phyloP scores from a whole-genome alignment of 352 stramenopile genomes.

The Globisporangium yorkense region DNA sequence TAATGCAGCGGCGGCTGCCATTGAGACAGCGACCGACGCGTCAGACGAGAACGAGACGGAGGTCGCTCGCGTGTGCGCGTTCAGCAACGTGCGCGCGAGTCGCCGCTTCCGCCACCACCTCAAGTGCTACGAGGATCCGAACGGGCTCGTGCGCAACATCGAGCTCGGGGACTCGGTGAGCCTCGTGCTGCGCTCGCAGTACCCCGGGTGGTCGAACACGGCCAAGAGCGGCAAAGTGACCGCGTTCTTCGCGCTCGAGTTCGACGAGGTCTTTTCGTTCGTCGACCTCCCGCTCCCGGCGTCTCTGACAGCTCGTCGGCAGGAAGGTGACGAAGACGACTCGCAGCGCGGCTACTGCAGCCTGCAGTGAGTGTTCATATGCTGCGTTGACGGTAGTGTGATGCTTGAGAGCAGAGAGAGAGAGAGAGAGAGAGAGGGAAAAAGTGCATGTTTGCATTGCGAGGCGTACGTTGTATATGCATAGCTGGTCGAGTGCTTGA shows the following conservation, averaged over 20 bases:
- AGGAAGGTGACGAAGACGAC: not conserved
- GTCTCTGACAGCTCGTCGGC: not conserved
- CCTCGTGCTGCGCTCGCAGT: constrained; percentile 40
- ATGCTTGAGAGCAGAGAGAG: not conserved
- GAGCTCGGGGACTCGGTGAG: constrained; percentile 36
- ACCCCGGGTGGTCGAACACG: constrained; percentile 55
- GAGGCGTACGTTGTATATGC: too few relatives aligned
- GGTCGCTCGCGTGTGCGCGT: constrained; percentile 22
- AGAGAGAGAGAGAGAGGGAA: not conserved
- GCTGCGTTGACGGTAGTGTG: not conserved
- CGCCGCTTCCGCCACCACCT: constrained; percentile 49
- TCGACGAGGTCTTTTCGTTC: constrained; percentile 47
- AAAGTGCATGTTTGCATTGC: not conserved
- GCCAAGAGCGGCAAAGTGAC: constrained; percentile 44
- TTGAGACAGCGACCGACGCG: not conserved
- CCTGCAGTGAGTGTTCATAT: not conserved
- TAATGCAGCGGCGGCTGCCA: not conserved
- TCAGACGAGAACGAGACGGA: constrained; percentile 9
- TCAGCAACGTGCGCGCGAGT: constrained; percentile 46
- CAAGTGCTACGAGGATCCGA: constrained; percentile 33
- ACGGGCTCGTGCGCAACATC: constrained; percentile 29
- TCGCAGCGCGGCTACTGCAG: not conserved
- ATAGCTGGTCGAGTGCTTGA: too few relatives aligned
- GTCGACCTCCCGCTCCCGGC: constrained; percentile 2
- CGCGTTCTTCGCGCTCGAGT: constrained; percentile 39